Conservation (phyloP, 768 basidiomycete genomes). For the Suillus cothurnatus region DNA sequence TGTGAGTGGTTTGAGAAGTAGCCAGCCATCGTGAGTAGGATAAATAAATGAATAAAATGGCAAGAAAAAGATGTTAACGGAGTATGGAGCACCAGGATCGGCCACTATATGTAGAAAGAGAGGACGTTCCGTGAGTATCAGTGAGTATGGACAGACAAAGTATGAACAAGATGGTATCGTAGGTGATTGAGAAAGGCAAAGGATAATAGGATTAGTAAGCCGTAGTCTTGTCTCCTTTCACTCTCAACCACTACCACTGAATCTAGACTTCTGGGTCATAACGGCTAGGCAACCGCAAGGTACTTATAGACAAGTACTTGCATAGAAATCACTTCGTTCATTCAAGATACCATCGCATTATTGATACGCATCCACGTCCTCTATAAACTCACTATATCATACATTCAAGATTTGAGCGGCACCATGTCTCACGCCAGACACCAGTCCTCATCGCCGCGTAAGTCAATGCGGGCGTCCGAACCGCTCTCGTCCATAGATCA, state of each 20-base stretch:
- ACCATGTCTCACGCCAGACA: conserved; percentile 1
- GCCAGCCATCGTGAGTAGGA: conserved; percentile 49
- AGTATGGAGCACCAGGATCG: neutral
- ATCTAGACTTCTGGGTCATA: neutral
- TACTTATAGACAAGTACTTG: conserved; percentile 3
- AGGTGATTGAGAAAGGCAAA: conserved; percentile 1
- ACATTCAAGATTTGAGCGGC: neutral
- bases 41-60: conserved; percentile 28
- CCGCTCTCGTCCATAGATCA: conserved; percentile 37
- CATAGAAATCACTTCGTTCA: neutral
- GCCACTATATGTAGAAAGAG: neutral
- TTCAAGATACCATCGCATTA: conserved; percentile 3
- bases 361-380: neutral
- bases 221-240: conserved; percentile 1
- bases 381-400: conserved; percentile 2
- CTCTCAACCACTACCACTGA: neutral
- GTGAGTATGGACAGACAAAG: conserved; percentile 4
- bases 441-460: conserved; percentile 7
- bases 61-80: neutral
- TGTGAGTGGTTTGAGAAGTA: conserved; percentile 87
- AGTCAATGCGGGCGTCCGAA: conserved; percentile 15
- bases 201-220: conserved; percentile 1
- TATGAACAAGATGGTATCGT: conserved; percentile 6
- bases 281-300: neutral
- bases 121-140: neutral